Conservation (phyloP, 257 asterid genomes). For the Marsdenia floribunda region DNA sequence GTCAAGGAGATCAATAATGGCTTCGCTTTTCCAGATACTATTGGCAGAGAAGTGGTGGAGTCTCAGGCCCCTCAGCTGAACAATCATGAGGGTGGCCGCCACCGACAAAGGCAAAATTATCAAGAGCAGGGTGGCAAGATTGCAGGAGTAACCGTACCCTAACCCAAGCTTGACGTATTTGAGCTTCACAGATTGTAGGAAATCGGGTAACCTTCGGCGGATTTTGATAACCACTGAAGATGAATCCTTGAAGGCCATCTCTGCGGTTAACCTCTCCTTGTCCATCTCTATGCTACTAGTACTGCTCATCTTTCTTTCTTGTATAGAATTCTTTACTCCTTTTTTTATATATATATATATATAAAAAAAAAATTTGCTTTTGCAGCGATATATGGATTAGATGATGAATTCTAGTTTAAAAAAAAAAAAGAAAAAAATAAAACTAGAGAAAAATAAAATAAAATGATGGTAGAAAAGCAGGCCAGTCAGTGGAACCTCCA, state of each 20-base stretch:
- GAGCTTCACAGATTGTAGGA: slow-evolving; percentile 43
- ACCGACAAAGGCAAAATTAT: slow-evolving; percentile 29
- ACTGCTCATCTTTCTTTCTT: not conserved
- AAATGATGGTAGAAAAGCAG: too few relatives aligned
- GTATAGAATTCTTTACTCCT: not conserved
- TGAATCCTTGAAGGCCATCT: slow-evolving; percentile 45
- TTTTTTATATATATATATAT: too few relatives aligned
- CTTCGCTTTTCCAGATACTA: slow-evolving; percentile 23
- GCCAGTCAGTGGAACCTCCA: not conserved
- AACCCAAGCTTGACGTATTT: slow-evolving; percentile 65
- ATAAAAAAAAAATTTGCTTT: too few relatives aligned
- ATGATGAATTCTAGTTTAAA: not conserved
- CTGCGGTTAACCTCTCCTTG: slow-evolving; percentile 41
- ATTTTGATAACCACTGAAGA: slow-evolving; percentile 39
- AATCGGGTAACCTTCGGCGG: slow-evolving; percentile 37
- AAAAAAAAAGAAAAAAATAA: too few relatives aligned
- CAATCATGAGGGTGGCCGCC: slow-evolving; percentile 15
- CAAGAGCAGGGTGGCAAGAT: slow-evolving; percentile 37
- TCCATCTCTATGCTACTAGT: slow-evolving; percentile 37
- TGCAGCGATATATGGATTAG: too few relatives aligned
- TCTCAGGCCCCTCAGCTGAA: slow-evolving; percentile 30
- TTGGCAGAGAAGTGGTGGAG: slow-evolving; percentile 18
- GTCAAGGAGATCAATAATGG: slow-evolving; percentile 25
- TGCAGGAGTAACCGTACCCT: slow-evolving; percentile 65
- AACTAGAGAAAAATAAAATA: not conserved